Evolutionary conservation across 371 early-diverging fungal genomes (phyloP), one percentile per base, ranked within the genome.

Genomic region (Rhizomucor pusillus): DNA sequence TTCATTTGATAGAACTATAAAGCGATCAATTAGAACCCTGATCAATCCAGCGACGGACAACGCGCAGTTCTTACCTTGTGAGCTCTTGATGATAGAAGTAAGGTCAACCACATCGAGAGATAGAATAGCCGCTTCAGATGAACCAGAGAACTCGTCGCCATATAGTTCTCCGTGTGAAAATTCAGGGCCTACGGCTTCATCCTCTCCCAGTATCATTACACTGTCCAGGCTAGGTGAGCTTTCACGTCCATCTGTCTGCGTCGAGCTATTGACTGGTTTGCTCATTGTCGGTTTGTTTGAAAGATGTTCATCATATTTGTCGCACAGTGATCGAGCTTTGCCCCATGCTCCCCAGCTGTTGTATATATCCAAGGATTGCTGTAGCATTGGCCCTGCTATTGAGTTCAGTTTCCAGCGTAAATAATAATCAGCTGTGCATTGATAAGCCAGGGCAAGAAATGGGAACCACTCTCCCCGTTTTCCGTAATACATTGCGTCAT

Each of bases 31-130:
- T 29, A 29, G 29, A 29, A 29, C 3, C 29, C 3, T 29, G 7
- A 75, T 75, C 9, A 51, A 47, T 64, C 69, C 67, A 69, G 72
- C 67, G 0, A 70, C 64, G 7, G 67, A 67, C 11, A 71, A 69
- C 46, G 72, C 65, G 11, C 20, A 5, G 19, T 19, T 7, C 19
- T 47, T 69, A 67, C 71, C 71, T 66, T 76, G 76, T 1, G 73
- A 66, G 35, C 76, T 76, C 40, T 73, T 76, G 43, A 76, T 67
- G 22, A 76, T 76, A 0, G 76, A 73, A 5, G 73, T 65, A 2
- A 76, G 57, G 43, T 76, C 76, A n/a, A 76, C 63, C 56, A 76
- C 73, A 58, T 76, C 76, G 0, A 76, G 57, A 1, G 70, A 66
- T 6, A 73, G 62, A 18, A 76, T 46, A 3, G 76, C 62, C 5